Evolutionary conservation across 441 rosid species (phyloP).

Genomic region (Croton setiger): DNA sequence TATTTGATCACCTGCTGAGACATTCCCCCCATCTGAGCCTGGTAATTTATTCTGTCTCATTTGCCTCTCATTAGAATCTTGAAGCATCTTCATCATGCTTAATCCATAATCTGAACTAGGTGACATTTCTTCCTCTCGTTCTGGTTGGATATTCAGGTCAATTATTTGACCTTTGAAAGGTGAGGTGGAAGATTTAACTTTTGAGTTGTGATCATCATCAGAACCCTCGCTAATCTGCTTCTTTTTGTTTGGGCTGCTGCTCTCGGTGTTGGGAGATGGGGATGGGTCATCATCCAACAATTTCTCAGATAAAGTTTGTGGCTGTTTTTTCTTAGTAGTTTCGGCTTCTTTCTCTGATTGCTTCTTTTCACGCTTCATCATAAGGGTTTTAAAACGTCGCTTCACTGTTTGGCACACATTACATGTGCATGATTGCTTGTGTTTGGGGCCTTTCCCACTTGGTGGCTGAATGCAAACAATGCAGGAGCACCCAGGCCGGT

Average conservation of each 20-base stretch:
- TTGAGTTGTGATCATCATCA: slow-evolving; percentile 38
- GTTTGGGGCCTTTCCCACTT: slow-evolving; percentile 93
- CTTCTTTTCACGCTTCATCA: slow-evolving; percentile 82
- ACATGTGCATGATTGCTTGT: slow-evolving; percentile 74
- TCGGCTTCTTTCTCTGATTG: slow-evolving; percentile 62
- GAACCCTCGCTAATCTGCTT: slow-evolving; percentile 41
- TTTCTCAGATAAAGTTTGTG: slow-evolving; percentile 37
- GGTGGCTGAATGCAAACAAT: slow-evolving; percentile 99
- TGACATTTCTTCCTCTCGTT: slow-evolving; percentile 73
- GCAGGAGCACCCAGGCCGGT: slow-evolving; percentile 91
- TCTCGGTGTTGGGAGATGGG: slow-evolving; percentile 36
- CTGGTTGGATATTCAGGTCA: slow-evolving; percentile 91
- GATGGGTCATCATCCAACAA: slow-evolving; percentile 38
- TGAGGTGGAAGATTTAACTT: slow-evolving; percentile 42
- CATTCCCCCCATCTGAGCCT: slow-evolving; percentile 28
- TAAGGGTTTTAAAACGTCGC: slow-evolving; percentile 89
- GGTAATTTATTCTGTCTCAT: slow-evolving; percentile 35
- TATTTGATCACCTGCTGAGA: slow-evolving; percentile 24
- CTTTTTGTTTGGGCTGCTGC: slow-evolving; percentile 41
- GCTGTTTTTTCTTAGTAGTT: slow-evolving; percentile 41
- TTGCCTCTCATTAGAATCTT: slow-evolving; percentile 44
- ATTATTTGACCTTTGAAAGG: slow-evolving; percentile 67
- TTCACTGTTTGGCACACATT: slow-evolving; percentile 88
- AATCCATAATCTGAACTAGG: slow-evolving; percentile 49
- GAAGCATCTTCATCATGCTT: slow-evolving; percentile 40